These are phyloP conservation scores for Saccharomyces hybrid DNA, from an alignment of 1,139 yeast species.

Conservation along the genomic window DNA sequence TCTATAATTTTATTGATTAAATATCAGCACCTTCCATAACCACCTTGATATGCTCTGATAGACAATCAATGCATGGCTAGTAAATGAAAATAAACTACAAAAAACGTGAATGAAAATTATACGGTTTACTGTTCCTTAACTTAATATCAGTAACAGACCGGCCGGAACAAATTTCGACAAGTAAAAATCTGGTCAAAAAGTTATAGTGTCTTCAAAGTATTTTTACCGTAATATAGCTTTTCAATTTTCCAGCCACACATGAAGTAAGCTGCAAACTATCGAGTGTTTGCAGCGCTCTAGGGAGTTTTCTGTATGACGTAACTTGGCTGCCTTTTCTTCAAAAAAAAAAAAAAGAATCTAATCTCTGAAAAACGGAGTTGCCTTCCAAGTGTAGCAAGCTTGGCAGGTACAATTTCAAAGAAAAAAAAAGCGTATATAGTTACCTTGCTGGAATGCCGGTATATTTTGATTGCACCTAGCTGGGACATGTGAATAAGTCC, in stretches of 20 bases:
- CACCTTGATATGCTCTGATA: too few relatives aligned
- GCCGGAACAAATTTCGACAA: neutral
- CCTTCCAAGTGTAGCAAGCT: neutral
- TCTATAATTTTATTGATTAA: too few relatives aligned
- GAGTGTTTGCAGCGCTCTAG: neutral
- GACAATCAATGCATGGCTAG: too few relatives aligned
- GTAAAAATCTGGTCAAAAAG: neutral
- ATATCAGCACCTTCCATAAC: too few relatives aligned
- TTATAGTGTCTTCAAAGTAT: neutral
- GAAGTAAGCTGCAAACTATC: neutral
- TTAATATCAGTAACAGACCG: too few relatives aligned
- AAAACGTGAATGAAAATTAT: neutral
- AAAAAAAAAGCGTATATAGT: neutral
- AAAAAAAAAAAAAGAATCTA: neutral
- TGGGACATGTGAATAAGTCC: neutral
- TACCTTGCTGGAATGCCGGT: neutral
- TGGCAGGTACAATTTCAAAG: neutral
- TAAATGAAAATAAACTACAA: too few relatives aligned
- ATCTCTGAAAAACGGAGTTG: neutral
- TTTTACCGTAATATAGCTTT: neutral
- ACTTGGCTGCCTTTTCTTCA: neutral
- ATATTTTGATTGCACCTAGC: neutral
- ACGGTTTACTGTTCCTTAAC: neutral
- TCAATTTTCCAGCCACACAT: neutral
- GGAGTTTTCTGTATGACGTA: neutral